Evolutionary conservation across 2,329 filamentous ascomycete genomes (phyloP), one percentile per base, ranked within the genome.

Genomic region (Arthrocladium fulminans): DNA sequence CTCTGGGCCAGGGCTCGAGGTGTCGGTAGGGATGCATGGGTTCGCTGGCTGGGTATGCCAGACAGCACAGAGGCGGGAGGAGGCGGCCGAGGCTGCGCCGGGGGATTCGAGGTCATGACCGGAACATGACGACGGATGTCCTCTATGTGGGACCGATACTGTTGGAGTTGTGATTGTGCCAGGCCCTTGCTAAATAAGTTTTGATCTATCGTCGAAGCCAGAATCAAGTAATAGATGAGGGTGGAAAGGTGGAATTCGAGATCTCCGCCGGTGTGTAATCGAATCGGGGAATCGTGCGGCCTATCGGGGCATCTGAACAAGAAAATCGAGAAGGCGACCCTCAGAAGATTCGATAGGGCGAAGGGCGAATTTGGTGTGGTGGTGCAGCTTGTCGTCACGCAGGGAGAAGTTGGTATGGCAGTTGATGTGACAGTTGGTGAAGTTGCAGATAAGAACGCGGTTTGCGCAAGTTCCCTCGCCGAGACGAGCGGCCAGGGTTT

Each of bases 51-150:
- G 15, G n/a, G 15, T 19, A 30, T 15, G 17, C 34, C 32, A 3
- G 32, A 22, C 20, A 27, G 9, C 22, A 38, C 13, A 20, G 47
- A 47, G 38, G 50, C 49, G 48, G 49, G 47, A 49, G 51, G 46
- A 44, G 56, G 52, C 50, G 56, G 55, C 60, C 56, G 55, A 25
- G 51, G 44, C 50, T 56, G 53, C 55, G 53, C 56, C 56, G 49
- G 51, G 48, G 51, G 49, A 40, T 49, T 53, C n/a, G 54, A 54
- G 41, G 56, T 59, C 56, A 59, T 59, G 56, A 57, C 55, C 51
- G 46, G 48, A 45, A 42, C 56, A 59, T 59, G 45, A 53, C 57
- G 53, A 48, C 47, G 37, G 46, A 39, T 47, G 44, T 47, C 44
- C 44, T 47, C 32, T 32, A 47, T 27, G 8, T 34, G 23, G 29